Evolutionary conservation across 768 basidiomycete genomes (phyloP), one percentile per base, ranked within the genome.

Genomic region (Trametes maxima): DNA sequence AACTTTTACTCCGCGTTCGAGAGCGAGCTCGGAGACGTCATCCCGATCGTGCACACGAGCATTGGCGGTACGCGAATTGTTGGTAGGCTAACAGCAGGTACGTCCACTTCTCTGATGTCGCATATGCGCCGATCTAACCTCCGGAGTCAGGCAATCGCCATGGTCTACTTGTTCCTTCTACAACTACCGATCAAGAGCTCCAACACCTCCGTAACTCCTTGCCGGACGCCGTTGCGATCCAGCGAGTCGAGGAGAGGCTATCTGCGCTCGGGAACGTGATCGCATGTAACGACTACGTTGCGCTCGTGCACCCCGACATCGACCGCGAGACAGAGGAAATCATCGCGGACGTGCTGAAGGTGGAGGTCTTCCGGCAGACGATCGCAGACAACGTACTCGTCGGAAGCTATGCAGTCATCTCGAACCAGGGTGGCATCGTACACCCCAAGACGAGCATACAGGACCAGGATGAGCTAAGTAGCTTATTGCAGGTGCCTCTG

Each of bases 281-380:
- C 74, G 94, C 94, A 13, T 95, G 93, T 78, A 99, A 98, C 76
- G 97, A 99, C 78, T 92, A 98, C 70, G 96, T 99, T 67, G 97
- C 97, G 8, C 89, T 99, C 68, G 97, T 98, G 24, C 97, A 99
- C 74, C 97, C 97, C 8, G 97, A 99, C 67, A 79, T 98, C 62
- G 97, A 98, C 78, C 87, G 97, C 63, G 97, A 98, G 77, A 99
- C 97, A 22, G 97, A 99, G 73, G 97, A 99, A 76, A 98, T 99
- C 78, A 98, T 99, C 76, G 97, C 97, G 28, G 97, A 99, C 74
- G 94, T 97, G 19, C 85, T 99, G 67, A 98, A 98, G 76, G 97
- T 98, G 63, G 97, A 99, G 74, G 97, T 98, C 5, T 99, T 99
- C 80, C 83, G 97, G 49, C 97, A 99, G 75, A 99, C 95, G 11